A percentile compares a stretch with the other conserved stretches of the same genome.
These are phyloP conservation scores for Fusarium albosuccineum DNA, from an alignment of 2,329 filamentous ascomycete species.

Conservation along the genomic window DNA sequence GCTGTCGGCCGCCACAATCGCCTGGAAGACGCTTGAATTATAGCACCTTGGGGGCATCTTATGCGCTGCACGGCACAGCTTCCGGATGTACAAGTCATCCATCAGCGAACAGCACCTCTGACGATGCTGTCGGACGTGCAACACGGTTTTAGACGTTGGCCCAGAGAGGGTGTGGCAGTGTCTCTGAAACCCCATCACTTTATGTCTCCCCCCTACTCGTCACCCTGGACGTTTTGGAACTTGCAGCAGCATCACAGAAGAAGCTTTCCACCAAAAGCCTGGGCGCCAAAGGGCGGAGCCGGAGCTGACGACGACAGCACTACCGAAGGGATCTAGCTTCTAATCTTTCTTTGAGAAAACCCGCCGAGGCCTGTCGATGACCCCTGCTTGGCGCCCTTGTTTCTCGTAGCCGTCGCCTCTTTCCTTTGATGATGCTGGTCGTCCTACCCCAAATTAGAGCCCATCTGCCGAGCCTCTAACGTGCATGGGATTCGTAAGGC, in stretches of 20 bases:
- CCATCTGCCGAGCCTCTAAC: conserved; percentile 31
- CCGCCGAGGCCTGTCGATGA: neutral
- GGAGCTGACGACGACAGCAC: conserved; percentile 23
- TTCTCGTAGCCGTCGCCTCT: neutral
- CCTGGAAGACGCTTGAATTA: too few relatives aligned
- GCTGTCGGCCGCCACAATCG: too few relatives aligned
- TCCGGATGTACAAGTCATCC: too few relatives aligned
- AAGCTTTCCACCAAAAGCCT: conserved; percentile 7
- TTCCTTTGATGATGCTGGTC: conserved; percentile 27
- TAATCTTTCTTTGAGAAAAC: neutral
- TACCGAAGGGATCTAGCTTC: neutral
- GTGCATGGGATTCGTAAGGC: conserved; percentile 24
- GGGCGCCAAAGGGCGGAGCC: conserved; percentile 27
- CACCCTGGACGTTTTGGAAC: neutral
- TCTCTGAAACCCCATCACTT: neutral
- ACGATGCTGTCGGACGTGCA: too few relatives aligned
- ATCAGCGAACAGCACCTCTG: too few relatives aligned
- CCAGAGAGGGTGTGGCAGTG: neutral
- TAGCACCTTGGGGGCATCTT: too few relatives aligned
- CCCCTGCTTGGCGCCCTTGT: conserved; percentile 10
- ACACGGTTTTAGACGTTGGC: neutral
- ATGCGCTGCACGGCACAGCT: too few relatives aligned
- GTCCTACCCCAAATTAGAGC: conserved; percentile 3
- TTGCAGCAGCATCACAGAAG: neutral
- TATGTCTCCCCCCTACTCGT: neutral